Conservation (phyloP, 768 basidiomycete species). For the Mycena alexandri region DNA sequence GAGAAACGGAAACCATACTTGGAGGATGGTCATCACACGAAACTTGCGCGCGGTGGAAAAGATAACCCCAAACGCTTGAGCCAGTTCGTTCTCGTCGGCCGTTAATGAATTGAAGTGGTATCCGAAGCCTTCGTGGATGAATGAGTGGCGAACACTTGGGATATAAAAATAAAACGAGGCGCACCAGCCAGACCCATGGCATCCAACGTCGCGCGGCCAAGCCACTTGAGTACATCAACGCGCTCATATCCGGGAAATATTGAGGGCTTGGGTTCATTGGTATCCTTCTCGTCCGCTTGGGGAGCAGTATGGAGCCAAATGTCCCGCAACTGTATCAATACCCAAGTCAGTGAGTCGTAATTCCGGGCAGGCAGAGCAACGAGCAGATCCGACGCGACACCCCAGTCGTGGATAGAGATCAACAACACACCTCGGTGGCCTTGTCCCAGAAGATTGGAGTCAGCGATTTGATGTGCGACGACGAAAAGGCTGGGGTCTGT, state of each 20-base stretch:
- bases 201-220: conserved; percentile 73
- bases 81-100: conserved; percentile 62
- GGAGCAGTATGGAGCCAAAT: conserved; percentile 49
- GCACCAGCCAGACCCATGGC: conserved; percentile 75
- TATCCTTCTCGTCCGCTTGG: conserved; percentile 17
- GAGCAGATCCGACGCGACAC: conserved; percentile 23
- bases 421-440: conserved; percentile 59
- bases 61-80: conserved; percentile 66
- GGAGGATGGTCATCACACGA: conserved; percentile 64
- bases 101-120: conserved; percentile 70
- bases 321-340: conserved; percentile 58
- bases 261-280: conserved; percentile 32
- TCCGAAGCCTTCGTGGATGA: conserved; percentile 60
- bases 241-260: conserved; percentile 35
- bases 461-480: conserved; percentile 61
- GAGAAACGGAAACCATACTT: conserved; percentile 70
- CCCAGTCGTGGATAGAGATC: too few species aligned
- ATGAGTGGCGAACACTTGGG: not conserved
- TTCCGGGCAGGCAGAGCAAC: conserved; percentile 18
- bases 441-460: conserved; percentile 72
- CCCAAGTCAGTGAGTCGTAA: conserved; percentile 22
- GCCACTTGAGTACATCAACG: conserved; percentile 67
- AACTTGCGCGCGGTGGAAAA: conserved; percentile 67
- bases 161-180: conserved; percentile 17
- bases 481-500: conserved; percentile 66